These are phyloP conservation scores for Hypoxylon subgilvum DNA, from an alignment of 495 filamentous ascomycete genomes.

Conservation along the genomic window DNA sequence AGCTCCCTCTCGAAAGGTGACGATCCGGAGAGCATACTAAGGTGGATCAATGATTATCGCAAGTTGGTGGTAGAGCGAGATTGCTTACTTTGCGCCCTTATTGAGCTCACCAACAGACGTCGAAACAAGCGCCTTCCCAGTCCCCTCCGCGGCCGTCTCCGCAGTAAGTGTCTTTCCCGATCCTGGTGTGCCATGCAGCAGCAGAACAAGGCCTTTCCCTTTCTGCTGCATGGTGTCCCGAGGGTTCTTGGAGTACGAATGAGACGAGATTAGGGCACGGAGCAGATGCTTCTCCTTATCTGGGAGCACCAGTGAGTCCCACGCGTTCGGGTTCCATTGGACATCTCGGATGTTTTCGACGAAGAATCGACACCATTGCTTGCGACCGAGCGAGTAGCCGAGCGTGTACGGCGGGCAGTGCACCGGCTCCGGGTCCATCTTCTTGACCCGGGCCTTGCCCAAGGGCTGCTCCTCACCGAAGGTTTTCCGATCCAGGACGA, in stretches of 20 bases:
- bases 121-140: constrained; percentile 34
- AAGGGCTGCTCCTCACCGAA: constrained; percentile 39
- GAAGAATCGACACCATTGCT: constrained; percentile 82
- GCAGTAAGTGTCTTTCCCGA: constrained; percentile 66
- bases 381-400: constrained; percentile 81
- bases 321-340: constrained; percentile 77
- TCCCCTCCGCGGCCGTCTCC: constrained; percentile 43
- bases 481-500: constrained; percentile 41
- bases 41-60: constrained; percentile 38
- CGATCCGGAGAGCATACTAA: constrained; percentile 26
- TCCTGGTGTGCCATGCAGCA: constrained; percentile 59
- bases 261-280: constrained; percentile 78
- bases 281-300: constrained; percentile 83
- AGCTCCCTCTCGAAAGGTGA: constrained; percentile 69
- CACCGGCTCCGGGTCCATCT: constrained; percentile 48
- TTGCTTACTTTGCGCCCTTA: constrained; percentile 24
- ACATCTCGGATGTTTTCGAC: constrained; percentile 69
- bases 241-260: constrained; percentile 47
- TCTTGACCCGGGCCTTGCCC: constrained; percentile 48
- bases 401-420: constrained; percentile 66
- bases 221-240: constrained; percentile 80
- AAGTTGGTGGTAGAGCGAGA: not conserved
- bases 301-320: constrained; percentile 75
- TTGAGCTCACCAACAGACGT: constrained; percentile 39
- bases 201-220: constrained; percentile 59